A percentile compares a stretch with the other conserved stretches of the same genome.
Evolutionary conservation across 164 flowering plant species (phyloP).

Genomic region (Cinnamomum chago): DNA sequence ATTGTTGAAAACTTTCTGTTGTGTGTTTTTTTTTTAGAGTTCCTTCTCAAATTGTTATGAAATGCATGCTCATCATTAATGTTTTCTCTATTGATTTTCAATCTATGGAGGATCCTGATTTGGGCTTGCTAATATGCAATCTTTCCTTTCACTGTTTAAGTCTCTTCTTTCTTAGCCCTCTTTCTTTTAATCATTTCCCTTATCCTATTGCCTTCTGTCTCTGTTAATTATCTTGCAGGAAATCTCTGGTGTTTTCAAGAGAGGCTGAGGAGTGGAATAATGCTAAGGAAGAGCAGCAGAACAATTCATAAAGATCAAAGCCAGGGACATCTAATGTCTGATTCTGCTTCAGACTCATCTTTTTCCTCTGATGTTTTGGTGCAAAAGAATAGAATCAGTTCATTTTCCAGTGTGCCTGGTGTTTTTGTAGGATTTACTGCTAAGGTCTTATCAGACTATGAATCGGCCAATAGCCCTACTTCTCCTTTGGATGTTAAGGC

Average conservation of each 20-base stretch:
- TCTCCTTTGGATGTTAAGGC: conserved; percentile 71
- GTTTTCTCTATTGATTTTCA: neutral
- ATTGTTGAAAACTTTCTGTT: too few relatives aligned
- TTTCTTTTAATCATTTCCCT: neutral
- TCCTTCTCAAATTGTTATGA: neutral
- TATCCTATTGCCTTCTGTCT: neutral
- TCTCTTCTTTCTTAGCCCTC: neutral
- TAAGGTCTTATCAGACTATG: conserved; percentile 54
- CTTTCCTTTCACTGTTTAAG: neutral
- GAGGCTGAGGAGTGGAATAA: conserved; percentile 25
- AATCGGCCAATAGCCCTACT: conserved; percentile 76
- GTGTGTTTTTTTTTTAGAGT: neutral
- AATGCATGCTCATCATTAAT: neutral
- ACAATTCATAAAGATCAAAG: conserved; percentile 59
- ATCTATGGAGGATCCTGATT: conserved; percentile 4
- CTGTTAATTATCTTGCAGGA: conserved; percentile 12
- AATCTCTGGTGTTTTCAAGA: conserved; percentile 8
- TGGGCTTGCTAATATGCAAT: neutral
- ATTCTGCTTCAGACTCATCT: conserved; percentile 35
- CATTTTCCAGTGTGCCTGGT: conserved; percentile 61
- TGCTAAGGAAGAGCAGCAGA: conserved; percentile 78
- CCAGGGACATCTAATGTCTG: conserved; percentile 37
- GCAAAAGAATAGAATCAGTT: conserved; percentile 37
- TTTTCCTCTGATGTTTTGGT: conserved; percentile 27
- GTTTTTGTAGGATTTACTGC: conserved; percentile 58